phyloP scores from a whole-genome alignment of 2,329 filamentous ascomycete species.

The Neurospora crassa region DNA sequence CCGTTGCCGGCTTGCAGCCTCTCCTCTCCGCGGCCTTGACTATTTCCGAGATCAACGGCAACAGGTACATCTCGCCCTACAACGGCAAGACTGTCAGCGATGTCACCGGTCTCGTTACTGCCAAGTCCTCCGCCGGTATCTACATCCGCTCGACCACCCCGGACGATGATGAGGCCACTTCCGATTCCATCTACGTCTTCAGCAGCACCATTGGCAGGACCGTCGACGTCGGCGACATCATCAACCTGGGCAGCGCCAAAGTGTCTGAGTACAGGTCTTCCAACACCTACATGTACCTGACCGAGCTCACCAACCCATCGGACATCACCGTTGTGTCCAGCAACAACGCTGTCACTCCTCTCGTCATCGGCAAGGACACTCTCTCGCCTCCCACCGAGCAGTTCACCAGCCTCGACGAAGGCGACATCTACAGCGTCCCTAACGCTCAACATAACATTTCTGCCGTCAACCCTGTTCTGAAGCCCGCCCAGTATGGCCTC shows the following conservation, averaged over 20 bases:
- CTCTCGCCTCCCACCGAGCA: constrained; percentile 49
- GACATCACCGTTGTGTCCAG: constrained; percentile 44
- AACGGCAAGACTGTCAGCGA: constrained; percentile 45
- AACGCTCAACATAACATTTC: constrained; percentile 52
- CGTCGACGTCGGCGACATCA: constrained; percentile 51
- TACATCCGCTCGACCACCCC: constrained; percentile 53
- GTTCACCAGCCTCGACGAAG: constrained; percentile 53
- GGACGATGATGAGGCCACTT: constrained; percentile 46
- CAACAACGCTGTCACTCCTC: constrained; percentile 43
- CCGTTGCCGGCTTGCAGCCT: constrained; percentile 14
- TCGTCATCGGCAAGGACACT: constrained; percentile 51
- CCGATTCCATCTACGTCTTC: constrained; percentile 58
- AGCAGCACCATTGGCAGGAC: constrained; percentile 39
- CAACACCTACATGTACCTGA: constrained; percentile 50
- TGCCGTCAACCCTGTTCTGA: constrained; percentile 47
- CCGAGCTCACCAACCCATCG: constrained; percentile 48
- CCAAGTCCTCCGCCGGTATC: constrained; percentile 51
- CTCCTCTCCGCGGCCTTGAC: constrained; percentile 29
- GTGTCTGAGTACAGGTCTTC: constrained; percentile 49
- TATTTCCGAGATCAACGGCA: constrained; percentile 57
- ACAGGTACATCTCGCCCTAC: constrained; percentile 53
- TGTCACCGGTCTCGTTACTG: constrained; percentile 55
- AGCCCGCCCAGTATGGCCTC: constrained; percentile 53
- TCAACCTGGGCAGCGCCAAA: constrained; percentile 45
- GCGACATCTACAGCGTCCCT: constrained; percentile 55